Evolutionary conservation across 192 early-diverging fungal genomes (phyloP), one percentile per base, ranked within the genome.

Genomic region (Linnemannia zychae): DNA sequence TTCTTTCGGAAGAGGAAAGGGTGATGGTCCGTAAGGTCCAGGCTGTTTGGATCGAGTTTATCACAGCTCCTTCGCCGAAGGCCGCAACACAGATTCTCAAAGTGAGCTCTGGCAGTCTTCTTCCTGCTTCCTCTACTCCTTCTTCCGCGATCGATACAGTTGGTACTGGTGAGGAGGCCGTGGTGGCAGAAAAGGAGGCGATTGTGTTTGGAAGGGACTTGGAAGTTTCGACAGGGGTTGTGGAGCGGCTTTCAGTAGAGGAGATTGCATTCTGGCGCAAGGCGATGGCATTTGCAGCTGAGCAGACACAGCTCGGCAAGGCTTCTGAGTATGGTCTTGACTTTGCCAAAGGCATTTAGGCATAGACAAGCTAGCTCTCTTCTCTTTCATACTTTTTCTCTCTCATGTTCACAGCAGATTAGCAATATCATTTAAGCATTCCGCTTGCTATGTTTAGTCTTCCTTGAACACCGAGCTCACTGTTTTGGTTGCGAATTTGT

Each of bases 11-110:
- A 46, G 72, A 84, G 34, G 82, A 84, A 12, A 65, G 22, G 31
- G 28, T 16, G 15, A 53, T 84, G 4, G 57, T 48, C 50, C 24
- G 57, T 40, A 37, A 67, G 47, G 31, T 84, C 2, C 82, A 75
- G 60, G 74, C 28, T 7, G 70, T 73, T 44, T 84, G 82, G 82
- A 84, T 84, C 44, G 65, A 67, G 16, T 84, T 84, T 52, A 77
- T 77, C 5, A 77, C 76, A 1, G 76, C 74, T 11, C 33, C 71
- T 1, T 47, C 52, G 24, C 24, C n/a, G 16, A 22, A 63, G 50
- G 66, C 24, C 22, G n/a, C 67, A 18, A n/a, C 34, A 49, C 40
- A 44, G 40, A 44, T 31, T 17, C 28, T 15, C 17, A 48, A 71
- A 44, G 70, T 36, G 4, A 31, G 22, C n/a, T n/a, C n/a, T 4